Percentiles rank a stretch among this genome's conserved stretches.
phyloP scores from a whole-genome alignment of 225 moss, liverwort and hornwort species.

The Ulota crispa region DNA sequence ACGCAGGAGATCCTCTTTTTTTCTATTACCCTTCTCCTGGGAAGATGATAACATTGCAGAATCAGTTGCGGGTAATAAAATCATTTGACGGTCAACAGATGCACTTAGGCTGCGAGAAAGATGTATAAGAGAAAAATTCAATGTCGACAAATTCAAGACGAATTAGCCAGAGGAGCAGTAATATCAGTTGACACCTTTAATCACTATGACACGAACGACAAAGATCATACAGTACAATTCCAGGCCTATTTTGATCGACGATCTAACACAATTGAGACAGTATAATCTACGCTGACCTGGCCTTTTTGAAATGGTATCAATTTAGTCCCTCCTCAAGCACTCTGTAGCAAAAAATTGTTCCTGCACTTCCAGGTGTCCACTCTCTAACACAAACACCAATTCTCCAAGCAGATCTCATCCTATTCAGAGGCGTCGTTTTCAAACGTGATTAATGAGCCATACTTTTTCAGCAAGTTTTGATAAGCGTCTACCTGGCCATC shows the following conservation, averaged over 20 bases:
- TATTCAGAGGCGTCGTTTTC: slow-evolving; percentile 26
- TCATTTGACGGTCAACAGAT: not conserved
- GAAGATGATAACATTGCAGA: not conserved
- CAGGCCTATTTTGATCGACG: not conserved
- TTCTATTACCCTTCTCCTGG: not conserved
- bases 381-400: not conserved
- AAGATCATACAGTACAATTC: not conserved
- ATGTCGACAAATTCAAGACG: not conserved
- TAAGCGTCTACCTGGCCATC: slow-evolving; percentile 82
- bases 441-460: slow-evolving; percentile 51
- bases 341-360: slow-evolving; percentile 8
- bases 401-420: not conserved
- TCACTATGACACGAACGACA: not conserved
- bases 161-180: not conserved
- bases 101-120: not conserved
- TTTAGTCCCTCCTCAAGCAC: not conserved
- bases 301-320: not conserved
- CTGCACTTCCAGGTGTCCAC: not conserved
- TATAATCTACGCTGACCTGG: not conserved
- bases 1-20: not conserved
- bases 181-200: not conserved
- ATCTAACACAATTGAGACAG: not conserved
- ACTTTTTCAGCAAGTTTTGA: slow-evolving; percentile 61
- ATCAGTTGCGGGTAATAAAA: not conserved
- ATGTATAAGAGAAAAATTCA: not conserved